These are phyloP conservation scores for Drechslerella coelobrocha DNA, from an alignment of 2,329 filamentous ascomycete species.

Conservation along the genomic window DNA sequence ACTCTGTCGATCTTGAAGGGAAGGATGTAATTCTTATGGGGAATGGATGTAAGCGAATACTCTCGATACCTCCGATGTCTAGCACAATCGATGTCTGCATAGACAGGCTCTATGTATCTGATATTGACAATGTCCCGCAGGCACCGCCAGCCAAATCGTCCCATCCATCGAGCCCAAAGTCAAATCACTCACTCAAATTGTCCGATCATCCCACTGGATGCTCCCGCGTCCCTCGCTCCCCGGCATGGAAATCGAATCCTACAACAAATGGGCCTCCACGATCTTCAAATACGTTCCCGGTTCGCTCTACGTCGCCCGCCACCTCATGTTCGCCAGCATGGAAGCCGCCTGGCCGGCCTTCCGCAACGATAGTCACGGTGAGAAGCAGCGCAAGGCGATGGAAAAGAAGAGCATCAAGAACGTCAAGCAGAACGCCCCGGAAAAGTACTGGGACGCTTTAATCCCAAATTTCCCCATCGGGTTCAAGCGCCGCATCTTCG, in stretches of 20 bases:
- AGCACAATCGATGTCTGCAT: neutral
- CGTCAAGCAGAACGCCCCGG: conserved; percentile 63
- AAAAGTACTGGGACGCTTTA: conserved; percentile 68
- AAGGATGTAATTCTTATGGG: conserved; percentile 68
- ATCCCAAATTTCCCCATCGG: conserved; percentile 69
- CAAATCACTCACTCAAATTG: conserved; percentile 67
- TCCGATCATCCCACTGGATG: conserved; percentile 67
- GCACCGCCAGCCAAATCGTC: conserved; percentile 64
- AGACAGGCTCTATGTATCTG: neutral
- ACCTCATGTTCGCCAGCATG: conserved; percentile 60
- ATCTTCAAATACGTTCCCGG: conserved; percentile 64
- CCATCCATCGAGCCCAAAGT: conserved; percentile 62
- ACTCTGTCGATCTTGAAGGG: conserved; percentile 63
- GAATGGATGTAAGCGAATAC: conserved; percentile 64
- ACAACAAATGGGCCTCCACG: conserved; percentile 61
- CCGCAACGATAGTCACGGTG: conserved; percentile 58
- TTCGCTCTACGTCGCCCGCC: conserved; percentile 61
- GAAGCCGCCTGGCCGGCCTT: conserved; percentile 62
- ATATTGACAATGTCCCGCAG: conserved; percentile 13
- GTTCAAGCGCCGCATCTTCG: conserved; percentile 70
- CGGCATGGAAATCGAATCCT: conserved; percentile 59
- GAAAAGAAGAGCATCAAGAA: conserved; percentile 61
- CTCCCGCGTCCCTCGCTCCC: conserved; percentile 57
- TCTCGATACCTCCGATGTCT: neutral
- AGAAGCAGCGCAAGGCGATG: conserved; percentile 57